Conservation (phyloP, 371 early-diverging fungal genomes). For the Circinella minor region DNA sequence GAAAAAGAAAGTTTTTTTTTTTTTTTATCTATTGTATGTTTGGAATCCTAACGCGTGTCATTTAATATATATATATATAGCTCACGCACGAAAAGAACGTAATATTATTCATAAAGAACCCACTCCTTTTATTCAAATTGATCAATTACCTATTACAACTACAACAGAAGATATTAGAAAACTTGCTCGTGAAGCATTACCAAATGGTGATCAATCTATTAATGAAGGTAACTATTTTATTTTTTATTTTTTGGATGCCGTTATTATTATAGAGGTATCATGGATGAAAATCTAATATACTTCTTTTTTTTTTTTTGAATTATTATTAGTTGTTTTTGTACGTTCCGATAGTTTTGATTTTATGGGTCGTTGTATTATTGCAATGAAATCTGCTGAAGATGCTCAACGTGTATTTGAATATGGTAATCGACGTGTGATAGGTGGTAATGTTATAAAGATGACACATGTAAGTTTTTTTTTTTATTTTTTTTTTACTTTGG, state of each 20-base stretch:
- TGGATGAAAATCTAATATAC: background rate
- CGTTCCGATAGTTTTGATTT: slow-evolving; percentile 43
- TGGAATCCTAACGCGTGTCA: no score
- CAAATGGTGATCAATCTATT: slow-evolving; percentile 41
- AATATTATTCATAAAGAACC: slow-evolving; percentile 20
- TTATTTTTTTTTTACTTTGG: no score
- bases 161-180: slow-evolving; percentile 50
- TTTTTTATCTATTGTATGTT: no score
- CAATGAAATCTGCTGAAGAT: slow-evolving; percentile 33
- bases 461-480: slow-evolving; percentile 32
- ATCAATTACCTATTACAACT: slow-evolving; percentile 39
- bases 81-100: slow-evolving; percentile 19
- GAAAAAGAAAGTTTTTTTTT: no score
- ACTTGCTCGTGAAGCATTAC: slow-evolving; percentile 49
- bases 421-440: slow-evolving; percentile 40
- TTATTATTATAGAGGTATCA: background rate
- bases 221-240: no score
- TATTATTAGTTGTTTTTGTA: slow-evolving; percentile 37
- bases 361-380: slow-evolving; percentile 39
- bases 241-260: no score
- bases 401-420: slow-evolving; percentile 42
- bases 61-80: background rate
- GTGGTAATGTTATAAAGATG: slow-evolving; percentile 40
- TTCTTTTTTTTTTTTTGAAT: background rate
- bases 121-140: slow-evolving; percentile 40